phyloP scores from a whole-genome alignment of 164 flowering plant species.

The Sedum album region DNA sequence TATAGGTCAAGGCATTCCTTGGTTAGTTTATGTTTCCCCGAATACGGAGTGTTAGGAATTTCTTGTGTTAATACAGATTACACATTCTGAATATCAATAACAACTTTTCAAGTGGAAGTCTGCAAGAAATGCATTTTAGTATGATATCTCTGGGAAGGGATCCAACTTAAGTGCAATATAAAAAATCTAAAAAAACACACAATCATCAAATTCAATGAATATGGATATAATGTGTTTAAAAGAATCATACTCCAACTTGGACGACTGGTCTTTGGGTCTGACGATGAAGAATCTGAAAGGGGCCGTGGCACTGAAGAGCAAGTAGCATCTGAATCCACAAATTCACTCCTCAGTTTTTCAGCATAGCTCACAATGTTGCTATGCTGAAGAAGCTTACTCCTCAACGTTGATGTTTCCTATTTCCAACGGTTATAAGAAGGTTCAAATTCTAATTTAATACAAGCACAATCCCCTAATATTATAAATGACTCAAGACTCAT shows the following conservation, averaged over 20 bases:
- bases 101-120: no score
- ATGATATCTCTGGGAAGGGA: neutral
- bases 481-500: neutral
- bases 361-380: conserved; percentile 57
- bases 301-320: conserved; percentile 36
- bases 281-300: conserved; percentile 45
- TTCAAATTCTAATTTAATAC: neutral
- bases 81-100: no score
- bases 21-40: neutral
- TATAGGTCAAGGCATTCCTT: neutral
- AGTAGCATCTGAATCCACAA: conserved; percentile 41
- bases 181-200: neutral
- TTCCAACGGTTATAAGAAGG: neutral
- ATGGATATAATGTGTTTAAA: neutral
- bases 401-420: conserved; percentile 67
- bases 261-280: conserved; percentile 38
- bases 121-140: neutral
- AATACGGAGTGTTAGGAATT: neutral
- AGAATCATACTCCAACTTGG: conserved; percentile 58
- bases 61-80: neutral
- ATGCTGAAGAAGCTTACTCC: conserved; percentile 51
- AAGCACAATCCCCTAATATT: neutral
- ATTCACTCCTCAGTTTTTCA: conserved; percentile 46
- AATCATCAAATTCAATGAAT: neutral
- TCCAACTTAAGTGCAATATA: neutral